Base-by-base conservation (phyloP, 1,284 basidiomycete genomes). In the Ganoderma meredithae region DNA sequence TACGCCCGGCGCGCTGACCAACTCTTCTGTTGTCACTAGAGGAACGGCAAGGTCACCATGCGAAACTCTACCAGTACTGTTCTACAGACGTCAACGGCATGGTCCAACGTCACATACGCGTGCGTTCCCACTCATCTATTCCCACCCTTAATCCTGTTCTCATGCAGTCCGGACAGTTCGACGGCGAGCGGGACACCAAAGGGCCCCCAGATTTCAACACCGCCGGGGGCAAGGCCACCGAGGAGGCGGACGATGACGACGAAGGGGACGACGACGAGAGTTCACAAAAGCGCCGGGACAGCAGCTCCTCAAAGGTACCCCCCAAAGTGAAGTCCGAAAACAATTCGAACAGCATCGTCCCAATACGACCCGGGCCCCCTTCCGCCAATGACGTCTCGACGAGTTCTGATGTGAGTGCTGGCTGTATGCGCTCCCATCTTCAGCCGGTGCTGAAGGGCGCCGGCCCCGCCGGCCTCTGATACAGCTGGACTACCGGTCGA, bases 1-100 rank as follows among this genome's bases (percentile, higher is more conserved):
- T 27, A 40, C 12, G 12, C 19, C 4, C 4, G 36, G 58, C 22
- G 9, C 27, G 17, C 60, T 69, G 55, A 65, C 55, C 36, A 27
- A 64, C 41, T 39, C 41, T 41, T 27, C 49, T 39, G 4, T 40
- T 15, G 47, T 60, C 39, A 25, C 33, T 73, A 85, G 84, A 85
- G 71, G 82, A 84, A 71, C 80, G 82, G 58, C 80, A 82, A 67
- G 86, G 85, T 17, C 85, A 86, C 73, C 83, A 85, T 74, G 81
- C 83, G 69, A 89, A 89, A 77, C 81, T 89, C 56, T 88, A 85
- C 75, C 85, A 88, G 77, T 89, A 88, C 76, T 85, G 83, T 72
- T 87, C 86, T 2, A 81, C 79, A n/a, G 84, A 88, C 70, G 80
- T 85, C 69, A 79, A 82, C 69, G 76, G 79, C 53, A 83, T 87